Conservation (phyloP, 768 basidiomycete genomes). For the Gautieria morchelliformis region DNA sequence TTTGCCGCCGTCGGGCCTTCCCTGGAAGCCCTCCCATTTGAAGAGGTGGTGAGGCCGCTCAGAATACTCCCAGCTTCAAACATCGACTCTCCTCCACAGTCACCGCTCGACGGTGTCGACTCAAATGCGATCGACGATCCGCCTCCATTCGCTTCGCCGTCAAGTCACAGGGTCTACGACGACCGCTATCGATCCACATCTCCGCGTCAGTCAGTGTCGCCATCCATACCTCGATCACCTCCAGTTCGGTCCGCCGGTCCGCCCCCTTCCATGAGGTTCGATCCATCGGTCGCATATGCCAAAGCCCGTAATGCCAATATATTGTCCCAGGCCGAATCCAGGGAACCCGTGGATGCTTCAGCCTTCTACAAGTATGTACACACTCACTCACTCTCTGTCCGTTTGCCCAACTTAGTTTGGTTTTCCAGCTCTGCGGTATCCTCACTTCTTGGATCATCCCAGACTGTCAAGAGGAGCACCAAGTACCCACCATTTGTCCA, state of each 20-base stretch:
- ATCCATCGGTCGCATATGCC: conserved; percentile 40
- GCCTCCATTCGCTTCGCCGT: conserved; percentile 14
- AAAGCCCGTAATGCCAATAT: conserved; percentile 7
- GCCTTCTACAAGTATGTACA: conserved; percentile 49
- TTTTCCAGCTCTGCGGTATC: too few species aligned
- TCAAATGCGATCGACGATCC: not conserved
- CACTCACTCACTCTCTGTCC: not conserved
- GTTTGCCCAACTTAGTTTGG: too few species aligned
- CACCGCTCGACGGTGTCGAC: conserved; percentile 9
- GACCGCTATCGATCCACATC: conserved; percentile 10
- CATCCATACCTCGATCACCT: not conserved
- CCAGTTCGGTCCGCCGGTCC: conserved; percentile 7
- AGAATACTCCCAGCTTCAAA: not conserved
- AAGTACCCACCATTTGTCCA: too few species aligned
- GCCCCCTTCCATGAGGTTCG: conserved; percentile 22
- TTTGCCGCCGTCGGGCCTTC: conserved; percentile 28
- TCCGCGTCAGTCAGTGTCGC: conserved; percentile 11
- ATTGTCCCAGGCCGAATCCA: conserved; percentile 6
- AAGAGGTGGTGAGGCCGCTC: conserved; percentile 15
- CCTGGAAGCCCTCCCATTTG: conserved; percentile 30
- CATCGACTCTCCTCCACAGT: conserved; percentile 13
- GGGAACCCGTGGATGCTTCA: conserved; percentile 17
- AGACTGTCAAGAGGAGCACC: too few species aligned
- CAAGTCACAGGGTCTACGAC: conserved; percentile 13
- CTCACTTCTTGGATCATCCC: too few species aligned